Percentiles rank a stretch among this genome's conserved stretches.
Evolutionary conservation across 768 basidiomycete species (phyloP).

Genomic region (Boletus edulis): DNA sequence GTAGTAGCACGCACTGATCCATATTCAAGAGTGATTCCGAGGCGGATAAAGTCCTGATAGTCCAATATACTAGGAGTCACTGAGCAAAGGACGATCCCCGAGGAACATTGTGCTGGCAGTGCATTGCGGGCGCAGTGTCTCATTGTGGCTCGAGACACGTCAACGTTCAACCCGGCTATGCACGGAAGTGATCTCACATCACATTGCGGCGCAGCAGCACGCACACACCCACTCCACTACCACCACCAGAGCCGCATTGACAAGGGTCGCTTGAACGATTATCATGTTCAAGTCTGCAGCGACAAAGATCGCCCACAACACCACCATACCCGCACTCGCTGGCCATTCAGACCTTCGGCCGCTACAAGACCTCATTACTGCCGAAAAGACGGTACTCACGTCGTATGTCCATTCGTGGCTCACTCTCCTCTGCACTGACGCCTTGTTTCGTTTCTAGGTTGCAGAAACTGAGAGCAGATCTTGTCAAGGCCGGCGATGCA

Average conservation of each 20-base stretch:
- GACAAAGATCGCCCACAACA: constrained; percentile 86
- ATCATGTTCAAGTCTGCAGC: constrained; percentile 77
- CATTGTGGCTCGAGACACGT: too few relatives aligned
- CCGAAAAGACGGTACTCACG: constrained; percentile 78
- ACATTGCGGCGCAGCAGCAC: not conserved
- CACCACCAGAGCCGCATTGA: not conserved
- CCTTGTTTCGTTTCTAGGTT: constrained; percentile 37
- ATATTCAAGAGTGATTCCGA: too few relatives aligned
- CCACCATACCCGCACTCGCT: constrained; percentile 68
- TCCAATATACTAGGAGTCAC: too few relatives aligned
- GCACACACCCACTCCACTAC: constrained; percentile 7
- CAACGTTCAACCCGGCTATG: not conserved
- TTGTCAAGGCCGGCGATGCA: constrained; percentile 68
- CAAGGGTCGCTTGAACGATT: constrained; percentile 1
- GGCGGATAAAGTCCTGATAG: too few relatives aligned
- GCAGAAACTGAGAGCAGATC: constrained; percentile 64
- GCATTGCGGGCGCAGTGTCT: too few relatives aligned
- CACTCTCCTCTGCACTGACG: not conserved
- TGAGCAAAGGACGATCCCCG: too few relatives aligned
- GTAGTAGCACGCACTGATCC: too few relatives aligned
- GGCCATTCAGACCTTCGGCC: constrained; percentile 77
- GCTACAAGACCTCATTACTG: constrained; percentile 85
- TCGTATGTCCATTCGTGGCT: constrained; percentile 47
- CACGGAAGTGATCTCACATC: not conserved
- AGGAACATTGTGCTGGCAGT: too few relatives aligned